Evolutionary conservation across 208 protist species (phyloP).

Genomic region (Acanthamoeba sp.): DNA sequence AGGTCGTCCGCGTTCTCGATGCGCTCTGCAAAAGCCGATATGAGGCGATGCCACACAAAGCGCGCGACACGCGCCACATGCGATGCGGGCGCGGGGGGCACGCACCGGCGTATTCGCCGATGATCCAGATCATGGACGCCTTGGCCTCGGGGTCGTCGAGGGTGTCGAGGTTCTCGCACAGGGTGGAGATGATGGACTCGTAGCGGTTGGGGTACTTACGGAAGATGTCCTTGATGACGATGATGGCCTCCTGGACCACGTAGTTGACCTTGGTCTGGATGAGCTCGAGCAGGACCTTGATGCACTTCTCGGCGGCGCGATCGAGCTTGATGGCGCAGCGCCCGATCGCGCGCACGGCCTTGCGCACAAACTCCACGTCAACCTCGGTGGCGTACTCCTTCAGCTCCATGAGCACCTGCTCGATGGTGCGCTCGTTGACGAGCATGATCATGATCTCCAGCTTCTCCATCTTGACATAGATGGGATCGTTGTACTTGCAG

Average conservation of each 20-base stretch:
- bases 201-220: conserved; percentile 96
- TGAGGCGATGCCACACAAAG: not conserved
- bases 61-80: not conserved
- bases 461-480: conserved; percentile 99
- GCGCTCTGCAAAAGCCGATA: conserved; percentile 85
- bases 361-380: conserved; percentile 98
- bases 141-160: conserved; percentile 97
- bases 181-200: conserved; percentile 93
- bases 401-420: conserved; percentile 94
- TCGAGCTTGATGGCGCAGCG: conserved; percentile 98
- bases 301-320: conserved; percentile 92
- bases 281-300: conserved; percentile 95
- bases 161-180: conserved; percentile 97
- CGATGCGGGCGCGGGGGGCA: not conserved
- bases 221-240: conserved; percentile 98
- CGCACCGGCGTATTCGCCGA: conserved; percentile 96
- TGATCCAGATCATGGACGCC: conserved; percentile 98
- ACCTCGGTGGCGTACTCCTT: conserved; percentile 97
- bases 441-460: conserved; percentile 97
- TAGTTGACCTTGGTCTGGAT: conserved; percentile 97
- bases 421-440: conserved; percentile 93
- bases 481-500: conserved; percentile 98
- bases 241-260: conserved; percentile 97
- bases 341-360: conserved; percentile 97
- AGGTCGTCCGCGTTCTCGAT: conserved; percentile 96